Conservation (phyloP, 2,329 filamentous ascomycete genomes). For the Cryphonectria nitschkei region DNA sequence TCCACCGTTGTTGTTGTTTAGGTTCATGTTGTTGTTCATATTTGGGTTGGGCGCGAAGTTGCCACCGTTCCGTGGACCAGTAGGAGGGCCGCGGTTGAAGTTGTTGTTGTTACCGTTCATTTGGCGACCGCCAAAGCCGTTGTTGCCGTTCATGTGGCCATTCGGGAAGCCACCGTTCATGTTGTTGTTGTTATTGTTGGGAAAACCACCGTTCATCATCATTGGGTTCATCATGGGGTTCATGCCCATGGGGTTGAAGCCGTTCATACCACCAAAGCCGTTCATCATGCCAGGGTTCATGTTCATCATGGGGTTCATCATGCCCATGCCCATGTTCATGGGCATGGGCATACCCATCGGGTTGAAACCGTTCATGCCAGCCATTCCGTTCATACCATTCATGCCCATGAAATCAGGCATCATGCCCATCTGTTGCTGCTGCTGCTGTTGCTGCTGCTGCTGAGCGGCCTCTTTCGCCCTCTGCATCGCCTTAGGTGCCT, state of each 20-base stretch:
- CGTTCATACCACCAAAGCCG: constrained; percentile 39
- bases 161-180: constrained; percentile 37
- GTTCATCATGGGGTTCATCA: constrained; percentile 31
- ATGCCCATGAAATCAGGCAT: constrained; percentile 36
- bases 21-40: constrained; percentile 35
- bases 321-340: constrained; percentile 42
- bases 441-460: constrained; percentile 48
- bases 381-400: constrained; percentile 38
- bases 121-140: constrained; percentile 31
- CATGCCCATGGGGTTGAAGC: constrained; percentile 38
- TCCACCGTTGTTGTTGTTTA: constrained; percentile 33
- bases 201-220: constrained; percentile 39
- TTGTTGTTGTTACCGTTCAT: constrained; percentile 31
- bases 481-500: constrained; percentile 68
- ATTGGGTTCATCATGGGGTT: constrained; percentile 40
- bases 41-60: constrained; percentile 37
- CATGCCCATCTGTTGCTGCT: constrained; percentile 38
- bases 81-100: constrained; percentile 33
- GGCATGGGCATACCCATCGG: constrained; percentile 38
- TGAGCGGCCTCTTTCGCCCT: constrained; percentile 50
- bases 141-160: constrained; percentile 35
- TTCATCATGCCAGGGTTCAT: constrained; percentile 46
- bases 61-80: constrained; percentile 25
- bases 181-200: constrained; percentile 30
- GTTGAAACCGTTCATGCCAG: constrained; percentile 48